Evolutionary conservation across 768 basidiomycete genomes (phyloP), one percentile per base, ranked within the genome.

Genomic region (Suillus discolor): DNA sequence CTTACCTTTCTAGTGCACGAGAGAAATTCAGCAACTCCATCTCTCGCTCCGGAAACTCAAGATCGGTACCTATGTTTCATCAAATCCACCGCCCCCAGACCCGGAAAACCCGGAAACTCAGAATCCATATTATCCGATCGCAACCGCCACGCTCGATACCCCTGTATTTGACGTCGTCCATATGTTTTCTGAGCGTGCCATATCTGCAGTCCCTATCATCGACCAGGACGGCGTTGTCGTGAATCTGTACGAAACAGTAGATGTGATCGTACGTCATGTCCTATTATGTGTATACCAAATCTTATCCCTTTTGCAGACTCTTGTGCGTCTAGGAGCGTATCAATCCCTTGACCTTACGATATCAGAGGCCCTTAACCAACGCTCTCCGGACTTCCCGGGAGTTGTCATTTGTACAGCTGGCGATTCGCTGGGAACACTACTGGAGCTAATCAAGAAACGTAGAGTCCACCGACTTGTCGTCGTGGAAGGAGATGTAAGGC

Each of bases 131-230:
- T 86, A 91, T 75, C 97, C 97, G 3, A 89, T 99, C 64, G 92
- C 93, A 6, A 97, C 96, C 0, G 97, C 97, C 13, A 96, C 89
- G 39, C 82, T 97, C 72, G 81, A 89, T 64, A 97, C 97, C 0
- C 91, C 93, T 36, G 97, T 99, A 3, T 98, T 97, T 71, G 96
- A 99, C 72, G 95, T 99, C 66, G 97, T 99, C 3, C 97, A 99
- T 74, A 95, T 97, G 91, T 99, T 99, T 77, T 97, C 94, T 0
- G 93, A 96, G 77, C 87, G 91, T 51, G 91, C 96, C 34, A 97
- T 99, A 70, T 96, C 94, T 11, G 97, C 97, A 6, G 97, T 99
- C 6, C 97, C 97, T 9, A 98, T 99, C 74, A 85, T 99, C 38
- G 94, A 99, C 71, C 87, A 92, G 65, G 86, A 94, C 9, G 97